These are phyloP conservation scores for Immersiporthe knoxdaviesiana DNA, from an alignment of 2,329 filamentous ascomycete genomes.

Conservation along the genomic window DNA sequence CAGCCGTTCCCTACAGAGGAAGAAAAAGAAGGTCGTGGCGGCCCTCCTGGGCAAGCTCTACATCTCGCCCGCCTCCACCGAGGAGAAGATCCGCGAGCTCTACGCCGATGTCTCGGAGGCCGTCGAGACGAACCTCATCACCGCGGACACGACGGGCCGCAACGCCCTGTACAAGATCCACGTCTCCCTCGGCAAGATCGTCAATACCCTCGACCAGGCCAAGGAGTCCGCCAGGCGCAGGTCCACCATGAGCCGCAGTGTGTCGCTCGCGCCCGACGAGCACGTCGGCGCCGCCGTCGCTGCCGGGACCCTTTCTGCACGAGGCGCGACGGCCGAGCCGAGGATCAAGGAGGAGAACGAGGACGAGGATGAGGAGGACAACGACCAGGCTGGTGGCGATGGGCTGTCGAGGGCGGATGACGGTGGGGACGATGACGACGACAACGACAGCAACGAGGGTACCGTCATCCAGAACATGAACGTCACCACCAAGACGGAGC, in stretches of 20 bases:
- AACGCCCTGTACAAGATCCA: slow-evolving; percentile 72
- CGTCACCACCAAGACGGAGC: slow-evolving; percentile 18
- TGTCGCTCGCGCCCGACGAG: slow-evolving; percentile 44
- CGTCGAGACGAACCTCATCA: slow-evolving; percentile 63
- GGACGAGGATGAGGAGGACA: slow-evolving; percentile 40
- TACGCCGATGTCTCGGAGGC: slow-evolving; percentile 63
- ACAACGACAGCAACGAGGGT: slow-evolving; percentile 35
- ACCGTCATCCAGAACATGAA: slow-evolving; percentile 32
- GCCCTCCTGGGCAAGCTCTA: slow-evolving; percentile 82
- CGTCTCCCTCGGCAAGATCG: slow-evolving; percentile 68
- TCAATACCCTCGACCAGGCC: slow-evolving; percentile 59
- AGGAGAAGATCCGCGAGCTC: slow-evolving; percentile 59
- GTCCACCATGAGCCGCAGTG: slow-evolving; percentile 48
- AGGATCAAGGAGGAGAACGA: slow-evolving; percentile 55
- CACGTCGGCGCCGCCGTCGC: slow-evolving; percentile 40
- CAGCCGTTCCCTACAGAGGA: slow-evolving; percentile 60
- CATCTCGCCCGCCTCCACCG: slow-evolving; percentile 68
- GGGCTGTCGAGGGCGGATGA: slow-evolving; percentile 26
- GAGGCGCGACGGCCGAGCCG: slow-evolving; percentile 44
- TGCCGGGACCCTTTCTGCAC: background rate
- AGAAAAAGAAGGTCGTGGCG: slow-evolving; percentile 79
- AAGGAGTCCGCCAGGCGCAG: slow-evolving; percentile 36
- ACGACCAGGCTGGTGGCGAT: too few relatives aligned
- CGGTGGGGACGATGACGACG: slow-evolving; percentile 25
- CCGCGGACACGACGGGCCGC: slow-evolving; percentile 63